These are phyloP conservation scores for Cubamyces lactineus DNA, from an alignment of 768 basidiomycete genomes.

Conservation along the genomic window DNA sequence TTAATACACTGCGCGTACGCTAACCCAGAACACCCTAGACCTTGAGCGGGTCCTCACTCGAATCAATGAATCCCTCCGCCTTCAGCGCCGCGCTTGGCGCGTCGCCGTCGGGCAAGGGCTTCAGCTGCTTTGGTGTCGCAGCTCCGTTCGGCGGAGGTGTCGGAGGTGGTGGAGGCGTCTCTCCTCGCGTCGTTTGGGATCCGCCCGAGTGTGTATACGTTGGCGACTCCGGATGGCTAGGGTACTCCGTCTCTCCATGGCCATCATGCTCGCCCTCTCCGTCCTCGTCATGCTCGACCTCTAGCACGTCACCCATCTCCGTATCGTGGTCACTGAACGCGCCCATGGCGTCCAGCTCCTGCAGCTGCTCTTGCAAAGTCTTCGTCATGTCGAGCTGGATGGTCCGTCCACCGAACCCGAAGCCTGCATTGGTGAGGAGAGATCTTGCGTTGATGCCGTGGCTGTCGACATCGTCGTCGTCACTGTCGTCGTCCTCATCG, in stretches of 20 bases:
- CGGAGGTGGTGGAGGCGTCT: conserved; percentile 51
- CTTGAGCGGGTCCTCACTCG: conserved; percentile 62
- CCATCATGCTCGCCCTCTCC: conserved; percentile 40
- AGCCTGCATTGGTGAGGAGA: conserved; percentile 51
- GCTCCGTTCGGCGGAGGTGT: conserved; percentile 52
- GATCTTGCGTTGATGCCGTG: conserved; percentile 43
- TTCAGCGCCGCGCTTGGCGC: conserved; percentile 54
- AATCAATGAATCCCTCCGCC: conserved; percentile 67
- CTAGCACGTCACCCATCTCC: conserved; percentile 37
- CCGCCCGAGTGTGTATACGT: conserved; percentile 9
- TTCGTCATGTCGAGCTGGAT: conserved; percentile 50
- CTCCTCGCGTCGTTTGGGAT: conserved; percentile 38
- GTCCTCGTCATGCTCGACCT: conserved; percentile 37
- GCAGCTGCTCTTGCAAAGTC: conserved; percentile 61
- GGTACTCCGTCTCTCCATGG: conserved; percentile 34
- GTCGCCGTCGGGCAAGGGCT: conserved; percentile 56
- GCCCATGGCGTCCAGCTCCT: conserved; percentile 65
- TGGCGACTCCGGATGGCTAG: conserved; percentile 21
- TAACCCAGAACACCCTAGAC: conserved; percentile 25
- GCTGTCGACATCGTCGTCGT: conserved; percentile 60
- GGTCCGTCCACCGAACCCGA: conserved; percentile 43
- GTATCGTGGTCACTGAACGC: conserved; percentile 31
- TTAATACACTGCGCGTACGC: conserved; percentile 27
- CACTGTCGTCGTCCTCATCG: conserved; percentile 62
- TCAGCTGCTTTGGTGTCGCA: conserved; percentile 50